Evolutionary conservation across 306 rosid genomes (phyloP).

Genomic region (Castanospermum australe): DNA sequence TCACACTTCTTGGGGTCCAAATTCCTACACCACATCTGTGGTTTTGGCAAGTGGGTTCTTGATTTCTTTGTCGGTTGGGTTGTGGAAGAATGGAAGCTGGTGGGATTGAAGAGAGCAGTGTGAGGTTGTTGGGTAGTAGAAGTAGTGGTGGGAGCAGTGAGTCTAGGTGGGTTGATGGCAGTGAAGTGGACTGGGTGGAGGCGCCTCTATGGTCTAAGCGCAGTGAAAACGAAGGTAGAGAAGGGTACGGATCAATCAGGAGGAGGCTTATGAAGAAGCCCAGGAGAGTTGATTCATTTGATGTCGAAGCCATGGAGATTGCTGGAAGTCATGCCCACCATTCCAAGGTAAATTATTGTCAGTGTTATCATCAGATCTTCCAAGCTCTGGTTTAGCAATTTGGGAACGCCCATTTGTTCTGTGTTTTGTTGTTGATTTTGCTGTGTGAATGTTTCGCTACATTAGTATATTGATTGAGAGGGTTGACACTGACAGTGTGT

Average conservation of each 20-base stretch:
- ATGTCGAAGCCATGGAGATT: slow-evolving; percentile 72
- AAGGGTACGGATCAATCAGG: slow-evolving; percentile 48
- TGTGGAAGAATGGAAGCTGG: slow-evolving; percentile 32
- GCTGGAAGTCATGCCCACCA: slow-evolving; percentile 48
- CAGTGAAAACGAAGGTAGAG: slow-evolving; percentile 37
- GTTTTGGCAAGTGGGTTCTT: slow-evolving; percentile 20
- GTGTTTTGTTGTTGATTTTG: not conserved
- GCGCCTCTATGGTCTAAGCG: slow-evolving; percentile 33
- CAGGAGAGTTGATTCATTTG: slow-evolving; percentile 67
- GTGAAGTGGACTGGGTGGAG: slow-evolving; percentile 56
- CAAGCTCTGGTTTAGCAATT: not conserved
- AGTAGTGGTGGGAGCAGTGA: slow-evolving; percentile 40
- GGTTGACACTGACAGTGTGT: not conserved
- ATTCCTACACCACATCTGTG: not conserved
- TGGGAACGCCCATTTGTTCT: not conserved
- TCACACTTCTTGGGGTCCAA: not conserved
- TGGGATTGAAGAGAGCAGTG: slow-evolving; percentile 60
- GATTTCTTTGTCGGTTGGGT: not conserved
- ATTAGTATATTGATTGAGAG: not conserved
- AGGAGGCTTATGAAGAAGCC: slow-evolving; percentile 66
- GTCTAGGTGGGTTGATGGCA: slow-evolving; percentile 75
- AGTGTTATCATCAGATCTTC: not conserved
- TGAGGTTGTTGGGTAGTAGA: slow-evolving; percentile 28
- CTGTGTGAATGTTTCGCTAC: not conserved
- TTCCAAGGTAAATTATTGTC: slow-evolving; percentile 38